These are phyloP conservation scores for Trypanosomatidae sp. DNA, from an alignment of 208 protist species.

Conservation along the genomic window DNA sequence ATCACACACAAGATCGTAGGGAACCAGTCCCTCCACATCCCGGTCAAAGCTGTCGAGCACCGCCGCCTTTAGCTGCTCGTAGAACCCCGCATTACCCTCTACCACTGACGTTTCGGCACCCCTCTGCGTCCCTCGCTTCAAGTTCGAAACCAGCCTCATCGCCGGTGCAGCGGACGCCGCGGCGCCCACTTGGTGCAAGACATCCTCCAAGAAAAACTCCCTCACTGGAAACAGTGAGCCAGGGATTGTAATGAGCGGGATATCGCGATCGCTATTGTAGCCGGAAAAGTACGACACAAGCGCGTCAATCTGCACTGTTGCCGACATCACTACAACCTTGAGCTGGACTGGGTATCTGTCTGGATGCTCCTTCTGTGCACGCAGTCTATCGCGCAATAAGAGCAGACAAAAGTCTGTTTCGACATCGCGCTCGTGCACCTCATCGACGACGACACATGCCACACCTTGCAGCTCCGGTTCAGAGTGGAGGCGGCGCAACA, in stretches of 20 bases:
- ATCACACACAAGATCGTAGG: conserved; percentile 68
- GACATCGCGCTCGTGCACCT: conserved; percentile 88
- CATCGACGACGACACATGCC: conserved; percentile 86
- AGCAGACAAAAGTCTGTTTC: conserved; percentile 86
- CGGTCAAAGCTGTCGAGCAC: conserved; percentile 56
- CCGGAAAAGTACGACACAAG: conserved; percentile 69
- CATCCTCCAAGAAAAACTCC: conserved; percentile 91
- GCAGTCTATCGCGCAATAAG: conserved; percentile 68
- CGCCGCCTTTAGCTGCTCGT: conserved; percentile 59
- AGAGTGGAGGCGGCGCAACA: conserved; percentile 95
- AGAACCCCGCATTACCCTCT: conserved; percentile 22
- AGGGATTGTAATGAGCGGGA: conserved; percentile 80
- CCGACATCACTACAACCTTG: conserved; percentile 98
- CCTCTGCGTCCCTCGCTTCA: conserved; percentile 7
- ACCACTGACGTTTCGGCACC: not conserved
- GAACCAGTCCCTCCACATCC: conserved; percentile 64
- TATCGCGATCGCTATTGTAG: conserved; percentile 26
- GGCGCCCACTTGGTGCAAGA: conserved; percentile 45
- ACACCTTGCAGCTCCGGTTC: conserved; percentile 89
- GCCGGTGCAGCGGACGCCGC: conserved; percentile 29
- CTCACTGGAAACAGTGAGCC: conserved; percentile 80
- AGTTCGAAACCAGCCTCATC: conserved; percentile 29
- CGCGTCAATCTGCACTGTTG: conserved; percentile 82
- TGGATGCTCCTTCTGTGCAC: conserved; percentile 45
- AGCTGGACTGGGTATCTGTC: conserved; percentile 45